Conservation (phyloP, 1,284 basidiomycete species). For the Apiotrichum veenhuisii region DNA sequence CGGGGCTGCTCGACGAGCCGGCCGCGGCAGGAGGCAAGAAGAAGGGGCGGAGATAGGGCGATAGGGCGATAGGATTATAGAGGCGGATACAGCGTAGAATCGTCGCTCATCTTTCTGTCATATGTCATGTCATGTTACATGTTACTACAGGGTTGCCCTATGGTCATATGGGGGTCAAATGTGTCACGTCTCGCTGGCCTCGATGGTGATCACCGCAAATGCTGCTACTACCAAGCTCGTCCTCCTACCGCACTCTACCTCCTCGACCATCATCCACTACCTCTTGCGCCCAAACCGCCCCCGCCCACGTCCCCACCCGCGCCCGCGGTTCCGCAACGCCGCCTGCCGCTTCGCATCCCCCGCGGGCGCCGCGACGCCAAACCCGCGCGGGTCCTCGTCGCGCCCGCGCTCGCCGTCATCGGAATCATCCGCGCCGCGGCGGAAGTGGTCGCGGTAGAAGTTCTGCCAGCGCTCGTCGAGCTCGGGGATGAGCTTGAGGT, state of each 20-base stretch:
- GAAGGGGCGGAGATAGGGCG: background rate
- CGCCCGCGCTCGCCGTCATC: background rate
- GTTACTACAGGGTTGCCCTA: background rate
- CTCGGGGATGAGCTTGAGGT: constrained; percentile 22
- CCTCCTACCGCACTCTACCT: background rate
- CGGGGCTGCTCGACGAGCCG: constrained; percentile 65
- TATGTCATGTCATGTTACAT: constrained; percentile 3
- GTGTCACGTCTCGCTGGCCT: too few relatives aligned
- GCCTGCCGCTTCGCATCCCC: background rate
- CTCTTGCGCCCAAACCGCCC: constrained; percentile 1
- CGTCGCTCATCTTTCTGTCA: background rate
- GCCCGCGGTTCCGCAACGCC: background rate
- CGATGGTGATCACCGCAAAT: too few relatives aligned
- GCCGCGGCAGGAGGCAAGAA: background rate
- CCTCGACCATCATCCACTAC: too few relatives aligned
- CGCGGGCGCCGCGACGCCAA: constrained; percentile 4
- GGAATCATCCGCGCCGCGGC: constrained; percentile 27
- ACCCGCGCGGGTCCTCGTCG: background rate
- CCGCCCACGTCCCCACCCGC: background rate
- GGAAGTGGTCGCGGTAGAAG: constrained; percentile 40
- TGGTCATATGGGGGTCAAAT: too few relatives aligned
- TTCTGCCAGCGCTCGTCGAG: constrained; percentile 20
- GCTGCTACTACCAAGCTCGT: background rate
- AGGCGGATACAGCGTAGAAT: background rate
- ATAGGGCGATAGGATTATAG: background rate